Evolutionary conservation across 208 protist genomes (phyloP), one percentile per base, ranked within the genome.

Genomic region (Leptomonas seymouri): DNA sequence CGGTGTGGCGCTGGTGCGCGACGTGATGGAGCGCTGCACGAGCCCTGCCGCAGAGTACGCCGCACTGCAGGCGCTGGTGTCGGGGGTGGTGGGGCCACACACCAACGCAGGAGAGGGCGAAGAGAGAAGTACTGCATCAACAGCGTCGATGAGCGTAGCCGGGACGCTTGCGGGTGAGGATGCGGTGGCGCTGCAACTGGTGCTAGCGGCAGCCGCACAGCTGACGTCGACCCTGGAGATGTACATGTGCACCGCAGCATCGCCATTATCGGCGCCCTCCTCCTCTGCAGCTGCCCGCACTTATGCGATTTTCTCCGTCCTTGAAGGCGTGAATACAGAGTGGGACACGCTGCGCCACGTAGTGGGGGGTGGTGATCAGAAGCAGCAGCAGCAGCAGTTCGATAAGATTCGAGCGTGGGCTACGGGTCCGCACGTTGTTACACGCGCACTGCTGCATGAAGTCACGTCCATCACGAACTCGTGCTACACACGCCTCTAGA

Each of bases 1-100:
- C 57, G 86, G 86, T 39, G 73, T 57, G 34, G 61, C 59, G 50
- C 78, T 95, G 11, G 90, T 93, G 62, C 69, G 68, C 12, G 74
- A 80, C 25, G 87, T 95, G 23, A 78, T 87, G 76, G 87, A 95
- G 79, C 81, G 83, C 12, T 58, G 76, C 49, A 84, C 67, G 15
- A 91, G 84, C 44, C 82, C 86, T 25, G 87, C 90, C 11, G 72
- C 86, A 9, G 82, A 89, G 74, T 60, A 80, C 34, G 87, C 82
- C 27, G 84, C 87, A 1, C 74, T 95, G 49, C 78, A 85, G 42
- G 72, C 80, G 25, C 78, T 95, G 5, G 82, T 93, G 27, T 85
- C 87, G 67, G 87, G 84, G 2, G 46, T 74, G 53, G 31, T 63
- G 3, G 57, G 51, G 16, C 42, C 68, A 23, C 46, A 25, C 23